phyloP scores from a whole-genome alignment of 331 rosid genomes.

The Pyrus hybrid region DNA sequence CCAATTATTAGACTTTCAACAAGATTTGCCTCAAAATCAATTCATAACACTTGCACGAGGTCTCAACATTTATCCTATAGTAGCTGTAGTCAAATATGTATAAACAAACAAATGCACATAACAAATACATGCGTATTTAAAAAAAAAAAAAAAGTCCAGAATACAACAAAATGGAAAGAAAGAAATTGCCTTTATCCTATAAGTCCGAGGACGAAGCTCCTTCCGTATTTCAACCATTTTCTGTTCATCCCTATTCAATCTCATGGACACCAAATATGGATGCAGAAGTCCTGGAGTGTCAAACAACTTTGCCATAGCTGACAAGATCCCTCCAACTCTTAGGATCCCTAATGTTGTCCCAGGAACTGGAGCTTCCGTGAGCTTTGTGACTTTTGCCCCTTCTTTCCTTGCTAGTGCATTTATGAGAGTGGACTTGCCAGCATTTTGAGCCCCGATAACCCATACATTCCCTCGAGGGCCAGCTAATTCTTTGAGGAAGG shows the following conservation, averaged over 20 bases:
- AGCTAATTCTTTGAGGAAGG: conserved; percentile 63
- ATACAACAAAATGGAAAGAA: conserved; percentile 5
- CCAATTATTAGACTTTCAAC: not conserved
- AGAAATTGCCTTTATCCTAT: conserved; percentile 68
- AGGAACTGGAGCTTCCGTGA: conserved; percentile 91
- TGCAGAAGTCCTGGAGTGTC: conserved; percentile 93
- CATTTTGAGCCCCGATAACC: conserved; percentile 96
- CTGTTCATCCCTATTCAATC: conserved; percentile 81
- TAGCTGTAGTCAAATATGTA: not conserved
- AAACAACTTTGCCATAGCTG: conserved; percentile 83
- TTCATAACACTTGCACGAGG: not conserved
- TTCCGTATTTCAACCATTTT: conserved; percentile 87
- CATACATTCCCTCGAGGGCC: conserved; percentile 98
- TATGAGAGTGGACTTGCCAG: conserved; percentile 95
- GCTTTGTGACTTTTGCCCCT: conserved; percentile 69
- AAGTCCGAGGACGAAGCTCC: conserved; percentile 79
- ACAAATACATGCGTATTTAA: not conserved
- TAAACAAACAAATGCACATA: not conserved
- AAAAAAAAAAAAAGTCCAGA: not conserved
- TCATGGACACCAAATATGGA: conserved; percentile 71
- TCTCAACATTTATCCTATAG: not conserved
- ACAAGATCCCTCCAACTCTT: conserved; percentile 81
- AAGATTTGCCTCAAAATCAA: not conserved
- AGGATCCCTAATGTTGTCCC: conserved; percentile 91
- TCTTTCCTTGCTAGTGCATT: conserved; percentile 62